phyloP scores from a whole-genome alignment of 1,284 basidiomycete species.

The Dichomitus squalens region DNA sequence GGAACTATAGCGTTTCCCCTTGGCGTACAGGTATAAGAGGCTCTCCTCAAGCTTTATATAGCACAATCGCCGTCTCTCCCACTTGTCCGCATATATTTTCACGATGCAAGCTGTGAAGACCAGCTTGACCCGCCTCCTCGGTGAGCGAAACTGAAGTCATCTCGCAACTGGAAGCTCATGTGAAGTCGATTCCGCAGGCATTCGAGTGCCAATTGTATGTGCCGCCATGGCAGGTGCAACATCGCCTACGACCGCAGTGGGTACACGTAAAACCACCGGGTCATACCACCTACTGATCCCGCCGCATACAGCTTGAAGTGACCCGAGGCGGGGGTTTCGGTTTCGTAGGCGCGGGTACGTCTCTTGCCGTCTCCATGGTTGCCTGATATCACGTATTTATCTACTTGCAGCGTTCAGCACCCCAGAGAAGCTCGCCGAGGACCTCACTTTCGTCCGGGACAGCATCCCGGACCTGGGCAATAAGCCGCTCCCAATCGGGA shows the following conservation, averaged over 20 bases:
- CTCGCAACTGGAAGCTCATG: conserved; percentile 4
- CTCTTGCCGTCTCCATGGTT: neutral
- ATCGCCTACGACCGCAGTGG: conserved; percentile 61
- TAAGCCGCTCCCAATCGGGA: conserved; percentile 59
- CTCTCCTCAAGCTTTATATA: neutral
- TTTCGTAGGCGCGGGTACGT: conserved; percentile 60
- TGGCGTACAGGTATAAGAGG: neutral
- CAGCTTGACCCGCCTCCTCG: conserved; percentile 37
- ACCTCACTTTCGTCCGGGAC: conserved; percentile 51
- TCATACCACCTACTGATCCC: neutral
- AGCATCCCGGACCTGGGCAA: conserved; percentile 34
- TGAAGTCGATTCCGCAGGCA: conserved; percentile 15
- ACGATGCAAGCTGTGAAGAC: conserved; percentile 33
- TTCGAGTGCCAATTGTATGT: conserved; percentile 58
- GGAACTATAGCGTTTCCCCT: no score
- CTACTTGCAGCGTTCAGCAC: conserved; percentile 18
- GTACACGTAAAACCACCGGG: conserved; percentile 10
- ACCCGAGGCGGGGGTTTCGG: conserved; percentile 71
- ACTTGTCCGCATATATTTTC: neutral
- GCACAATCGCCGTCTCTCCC: neutral
- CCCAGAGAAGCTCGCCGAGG: conserved; percentile 44
- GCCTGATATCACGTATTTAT: neutral
- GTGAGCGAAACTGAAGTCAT: conserved; percentile 10
- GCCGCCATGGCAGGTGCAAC: conserved; percentile 72
- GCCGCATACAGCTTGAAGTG: conserved; percentile 43